These are phyloP conservation scores for Aspergillus fumigatus DNA, from an alignment of 2,329 filamentous ascomycete species.

Conservation along the genomic window DNA sequence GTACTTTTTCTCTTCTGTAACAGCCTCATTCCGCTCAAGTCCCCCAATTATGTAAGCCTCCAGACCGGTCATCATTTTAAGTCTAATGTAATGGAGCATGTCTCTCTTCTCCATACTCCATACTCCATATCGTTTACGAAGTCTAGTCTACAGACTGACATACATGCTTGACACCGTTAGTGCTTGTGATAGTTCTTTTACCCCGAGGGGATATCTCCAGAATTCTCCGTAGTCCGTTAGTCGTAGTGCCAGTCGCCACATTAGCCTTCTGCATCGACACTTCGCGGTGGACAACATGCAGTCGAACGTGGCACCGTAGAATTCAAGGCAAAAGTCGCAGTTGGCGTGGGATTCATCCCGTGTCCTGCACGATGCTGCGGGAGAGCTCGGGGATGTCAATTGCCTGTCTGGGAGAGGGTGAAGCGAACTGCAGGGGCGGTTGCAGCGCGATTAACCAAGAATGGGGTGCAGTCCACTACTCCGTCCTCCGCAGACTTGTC, in stretches of 20 bases:
- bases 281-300: neutral
- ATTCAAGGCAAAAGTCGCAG: neutral
- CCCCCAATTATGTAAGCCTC: neutral
- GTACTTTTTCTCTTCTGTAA: neutral
- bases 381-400: neutral
- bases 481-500: too few species aligned
- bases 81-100: neutral
- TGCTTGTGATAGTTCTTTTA: neutral
- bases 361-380: neutral
- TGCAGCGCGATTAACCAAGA: neutral
- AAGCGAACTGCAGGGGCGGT: constrained; percentile 1
- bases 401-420: neutral
- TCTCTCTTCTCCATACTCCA: neutral
- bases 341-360: neutral
- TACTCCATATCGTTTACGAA: neutral
- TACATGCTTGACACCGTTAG: neutral
- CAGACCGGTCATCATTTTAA: neutral
- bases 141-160: neutral
- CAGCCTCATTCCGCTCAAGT: neutral
- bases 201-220: neutral
- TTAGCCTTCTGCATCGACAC: neutral
- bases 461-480: neutral
- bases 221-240: neutral
- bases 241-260: neutral
- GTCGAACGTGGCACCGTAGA: neutral